phyloP scores from a whole-genome alignment of 106 monocot species.

The Apostasia shenzhenica region DNA sequence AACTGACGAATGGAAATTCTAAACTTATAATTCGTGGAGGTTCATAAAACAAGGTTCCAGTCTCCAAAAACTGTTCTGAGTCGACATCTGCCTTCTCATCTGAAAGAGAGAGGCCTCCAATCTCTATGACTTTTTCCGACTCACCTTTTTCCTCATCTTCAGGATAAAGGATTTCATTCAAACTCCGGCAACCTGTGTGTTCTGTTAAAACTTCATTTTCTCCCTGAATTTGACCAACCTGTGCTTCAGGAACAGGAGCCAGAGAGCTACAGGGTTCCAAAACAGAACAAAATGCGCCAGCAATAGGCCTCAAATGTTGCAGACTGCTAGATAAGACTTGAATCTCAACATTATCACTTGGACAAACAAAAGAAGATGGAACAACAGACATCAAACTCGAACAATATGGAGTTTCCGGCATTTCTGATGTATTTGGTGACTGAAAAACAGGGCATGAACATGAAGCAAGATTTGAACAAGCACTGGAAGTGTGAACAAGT shows the following conservation, averaged over 20 bases:
- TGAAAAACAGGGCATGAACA: slow-evolving; percentile 8
- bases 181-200: too few species aligned
- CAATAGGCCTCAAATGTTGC: too few species aligned
- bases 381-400: slow-evolving; percentile 18
- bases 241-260: slow-evolving; percentile 6
- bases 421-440: slow-evolving; percentile 15
- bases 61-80: slow-evolving; percentile 13
- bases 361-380: slow-evolving; percentile 26
- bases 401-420: slow-evolving; percentile 19
- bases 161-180: too few species aligned
- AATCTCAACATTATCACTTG: background rate
- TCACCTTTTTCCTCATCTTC: background rate
- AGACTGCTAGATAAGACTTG: too few species aligned
- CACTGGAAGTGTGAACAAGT: slow-evolving; percentile 11
- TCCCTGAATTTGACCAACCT: too few species aligned
- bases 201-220: too few species aligned
- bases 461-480: slow-evolving; percentile 8
- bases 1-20: slow-evolving; percentile 71
- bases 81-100: slow-evolving; percentile 21
- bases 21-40: slow-evolving; percentile 69
- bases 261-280: slow-evolving; percentile 11
- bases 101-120: background rate
- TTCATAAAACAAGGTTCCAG: slow-evolving; percentile 58
- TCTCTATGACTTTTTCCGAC: too few species aligned
- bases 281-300: background rate